Percentiles rank a stretch among this genome's conserved stretches.
Evolutionary conservation across 495 filamentous ascomycete species (phyloP).

Genomic region (Daldinia loculata): DNA sequence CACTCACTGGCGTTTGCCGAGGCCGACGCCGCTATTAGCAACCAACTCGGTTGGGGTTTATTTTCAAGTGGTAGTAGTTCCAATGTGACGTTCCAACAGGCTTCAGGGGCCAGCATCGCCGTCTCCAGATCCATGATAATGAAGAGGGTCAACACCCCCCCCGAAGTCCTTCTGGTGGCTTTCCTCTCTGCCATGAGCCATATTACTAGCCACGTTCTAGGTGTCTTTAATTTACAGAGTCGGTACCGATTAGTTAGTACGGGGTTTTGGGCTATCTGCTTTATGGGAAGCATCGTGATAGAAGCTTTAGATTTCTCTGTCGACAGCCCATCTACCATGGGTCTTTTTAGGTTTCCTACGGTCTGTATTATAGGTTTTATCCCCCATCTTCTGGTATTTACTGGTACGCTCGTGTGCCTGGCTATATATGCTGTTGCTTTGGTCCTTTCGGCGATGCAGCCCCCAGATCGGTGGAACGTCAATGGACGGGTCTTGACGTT

Average conservation of each 20-base stretch:
- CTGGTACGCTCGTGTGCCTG: slow-evolving; percentile 77
- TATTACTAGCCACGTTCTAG: slow-evolving; percentile 83
- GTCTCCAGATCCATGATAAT: slow-evolving; percentile 66
- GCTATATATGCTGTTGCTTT: slow-evolving; percentile 81
- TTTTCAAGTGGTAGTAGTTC: slow-evolving; percentile 55
- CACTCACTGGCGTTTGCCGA: slow-evolving; percentile 97
- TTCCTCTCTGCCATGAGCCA: slow-evolving; percentile 91
- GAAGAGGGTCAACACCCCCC: slow-evolving; percentile 77
- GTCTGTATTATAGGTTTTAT: slow-evolving; percentile 96
- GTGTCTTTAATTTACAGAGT: slow-evolving; percentile 78
- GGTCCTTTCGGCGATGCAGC: slow-evolving; percentile 75
- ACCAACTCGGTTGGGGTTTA: slow-evolving; percentile 73
- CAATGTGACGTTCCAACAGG: slow-evolving; percentile 53
- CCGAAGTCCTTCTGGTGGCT: slow-evolving; percentile 85
- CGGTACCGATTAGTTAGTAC: slow-evolving; percentile 83
- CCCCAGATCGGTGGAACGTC: slow-evolving; percentile 45
- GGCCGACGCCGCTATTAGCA: slow-evolving; percentile 84
- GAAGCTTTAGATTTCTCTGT: slow-evolving; percentile 69
- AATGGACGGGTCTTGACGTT: slow-evolving; percentile 45
- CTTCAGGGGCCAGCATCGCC: slow-evolving; percentile 54
- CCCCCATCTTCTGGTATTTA: slow-evolving; percentile 83
- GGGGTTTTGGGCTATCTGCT: slow-evolving; percentile 86
- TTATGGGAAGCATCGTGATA: slow-evolving; percentile 81
- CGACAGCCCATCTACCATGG: slow-evolving; percentile 56
- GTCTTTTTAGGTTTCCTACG: slow-evolving; percentile 81